phyloP scores from a whole-genome alignment of 768 basidiomycete genomes.

The Panus rudis region DNA sequence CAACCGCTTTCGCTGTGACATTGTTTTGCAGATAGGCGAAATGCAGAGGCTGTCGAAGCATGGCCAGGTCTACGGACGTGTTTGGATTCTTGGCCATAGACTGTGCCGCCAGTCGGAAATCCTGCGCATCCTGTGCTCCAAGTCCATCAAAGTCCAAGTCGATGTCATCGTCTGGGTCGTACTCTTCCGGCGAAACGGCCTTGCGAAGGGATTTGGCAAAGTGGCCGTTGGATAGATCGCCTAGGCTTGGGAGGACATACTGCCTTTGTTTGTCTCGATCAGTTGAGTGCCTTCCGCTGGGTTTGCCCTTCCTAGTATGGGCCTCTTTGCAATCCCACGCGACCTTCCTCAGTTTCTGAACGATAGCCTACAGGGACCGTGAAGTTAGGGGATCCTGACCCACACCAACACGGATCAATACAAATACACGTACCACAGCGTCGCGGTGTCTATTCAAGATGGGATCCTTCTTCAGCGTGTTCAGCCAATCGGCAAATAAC shows the following conservation, averaged over 20 bases:
- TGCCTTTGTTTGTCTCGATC: neutral
- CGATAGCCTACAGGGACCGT: conserved; percentile 68
- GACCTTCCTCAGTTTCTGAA: conserved; percentile 76
- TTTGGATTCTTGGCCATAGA: conserved; percentile 10
- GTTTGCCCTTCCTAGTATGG: conserved; percentile 28
- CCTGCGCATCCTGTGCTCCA: conserved; percentile 1
- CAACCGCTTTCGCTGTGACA: conserved; percentile 26
- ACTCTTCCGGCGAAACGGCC: conserved; percentile 33
- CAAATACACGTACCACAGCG: conserved; percentile 51
- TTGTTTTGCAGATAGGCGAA: conserved; percentile 43
- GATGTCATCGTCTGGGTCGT: conserved; percentile 59
- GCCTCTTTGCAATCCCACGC: conserved; percentile 74
- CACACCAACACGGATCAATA: conserved; percentile 4
- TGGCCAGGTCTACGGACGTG: conserved; percentile 49
- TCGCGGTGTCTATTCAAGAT: conserved; percentile 58
- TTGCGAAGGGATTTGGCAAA: conserved; percentile 50
- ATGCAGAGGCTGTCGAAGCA: conserved; percentile 58
- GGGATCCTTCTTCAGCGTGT: conserved; percentile 68
- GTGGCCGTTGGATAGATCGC: conserved; percentile 32
- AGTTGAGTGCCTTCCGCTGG: neutral
- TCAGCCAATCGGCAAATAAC: conserved; percentile 73
- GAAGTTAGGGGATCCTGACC: conserved; percentile 1
- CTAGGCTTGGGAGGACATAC: conserved; percentile 5
- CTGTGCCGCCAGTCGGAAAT: conserved; percentile 11
- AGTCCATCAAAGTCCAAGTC: conserved; percentile 62